A percentile compares a stretch with the other conserved stretches of the same genome.
These are phyloP conservation scores for Apiotrichum mycotoxinovorans DNA, from an alignment of 1,284 basidiomycete genomes.

Conservation along the genomic window DNA sequence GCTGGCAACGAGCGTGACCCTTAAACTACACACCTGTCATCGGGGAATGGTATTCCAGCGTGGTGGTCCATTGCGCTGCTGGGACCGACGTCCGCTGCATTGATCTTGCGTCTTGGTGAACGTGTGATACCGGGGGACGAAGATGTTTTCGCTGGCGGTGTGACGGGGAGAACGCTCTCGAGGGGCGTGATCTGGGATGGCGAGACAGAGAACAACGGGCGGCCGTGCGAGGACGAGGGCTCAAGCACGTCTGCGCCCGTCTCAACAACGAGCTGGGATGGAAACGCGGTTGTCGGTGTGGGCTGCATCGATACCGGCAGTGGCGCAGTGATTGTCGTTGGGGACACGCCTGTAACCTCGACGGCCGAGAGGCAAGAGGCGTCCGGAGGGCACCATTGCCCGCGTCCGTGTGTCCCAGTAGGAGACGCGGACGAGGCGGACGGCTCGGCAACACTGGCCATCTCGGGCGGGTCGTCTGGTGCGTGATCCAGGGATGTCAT, in stretches of 20 bases:
- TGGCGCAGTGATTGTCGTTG: not conserved
- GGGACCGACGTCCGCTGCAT: no score
- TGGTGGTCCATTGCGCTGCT: not conserved
- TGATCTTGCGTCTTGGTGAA: not conserved
- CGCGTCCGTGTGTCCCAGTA: not conserved
- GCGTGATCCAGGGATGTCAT: not conserved
- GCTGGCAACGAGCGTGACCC: not conserved
- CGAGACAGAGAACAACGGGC: not conserved
- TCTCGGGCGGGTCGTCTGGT: not conserved
- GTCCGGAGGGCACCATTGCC: not conserved
- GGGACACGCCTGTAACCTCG: not conserved
- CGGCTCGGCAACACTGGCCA: no score
- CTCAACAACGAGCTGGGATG: not conserved
- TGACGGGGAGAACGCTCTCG: not conserved
- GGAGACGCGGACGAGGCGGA: not conserved
- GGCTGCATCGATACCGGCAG: not conserved
- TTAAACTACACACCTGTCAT: not conserved
- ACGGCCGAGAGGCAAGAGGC: not conserved
- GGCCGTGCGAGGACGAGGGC: not conserved
- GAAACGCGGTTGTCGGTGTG: not conserved
- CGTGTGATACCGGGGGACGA: not conserved
- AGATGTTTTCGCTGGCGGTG: not conserved
- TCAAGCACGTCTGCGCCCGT: not conserved
- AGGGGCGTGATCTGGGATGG: not conserved
- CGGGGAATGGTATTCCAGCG: not conserved